These are phyloP conservation scores for Globisporangium cystogenes DNA, from an alignment of 352 stramenopile genomes.

Conservation along the genomic window DNA sequence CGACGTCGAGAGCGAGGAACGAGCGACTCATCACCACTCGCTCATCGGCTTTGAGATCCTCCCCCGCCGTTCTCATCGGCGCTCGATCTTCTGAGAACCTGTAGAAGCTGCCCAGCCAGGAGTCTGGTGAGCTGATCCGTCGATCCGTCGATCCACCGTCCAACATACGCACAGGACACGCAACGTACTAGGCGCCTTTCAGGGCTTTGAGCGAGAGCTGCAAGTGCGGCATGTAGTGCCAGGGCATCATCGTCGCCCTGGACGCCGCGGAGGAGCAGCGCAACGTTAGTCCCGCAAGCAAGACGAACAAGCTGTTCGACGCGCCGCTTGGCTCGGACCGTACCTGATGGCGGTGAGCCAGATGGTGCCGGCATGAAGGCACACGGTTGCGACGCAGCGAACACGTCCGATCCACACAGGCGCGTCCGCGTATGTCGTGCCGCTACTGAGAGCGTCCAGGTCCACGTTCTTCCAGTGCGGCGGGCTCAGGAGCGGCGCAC, in stretches of 20 bases:
- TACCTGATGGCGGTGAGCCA: slow-evolving; percentile 34
- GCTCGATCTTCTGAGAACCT: slow-evolving; percentile 4
- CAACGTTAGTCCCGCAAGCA: not conserved
- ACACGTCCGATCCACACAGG: slow-evolving; percentile 41
- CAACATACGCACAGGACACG: not conserved
- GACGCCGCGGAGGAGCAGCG: not conserved
- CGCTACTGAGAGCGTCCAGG: slow-evolving; percentile 16
- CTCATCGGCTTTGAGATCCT: slow-evolving; percentile 1
- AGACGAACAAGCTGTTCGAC: slow-evolving; percentile 3
- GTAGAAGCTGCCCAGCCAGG: slow-evolving; percentile 6
- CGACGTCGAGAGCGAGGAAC: slow-evolving; percentile 6
- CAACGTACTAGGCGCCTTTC: slow-evolving; percentile 10
- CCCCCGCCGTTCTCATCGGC: not conserved
- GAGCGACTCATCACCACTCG: slow-evolving; percentile 4
- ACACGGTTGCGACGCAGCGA: slow-evolving; percentile 25
- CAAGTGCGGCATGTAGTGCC: slow-evolving; percentile 11
- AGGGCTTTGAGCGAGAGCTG: slow-evolving; percentile 6
- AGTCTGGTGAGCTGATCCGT: no score
- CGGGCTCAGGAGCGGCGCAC: not conserved
- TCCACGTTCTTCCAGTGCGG: slow-evolving; percentile 18
- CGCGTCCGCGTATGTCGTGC: slow-evolving; percentile 12
- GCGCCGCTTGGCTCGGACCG: not conserved
- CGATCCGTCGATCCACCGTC: no score
- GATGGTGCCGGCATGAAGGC: slow-evolving; percentile 27
- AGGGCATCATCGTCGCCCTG: slow-evolving; percentile 6